phyloP scores from a whole-genome alignment of 2,329 filamentous ascomycete species.

The Verticillium klebahnii region DNA sequence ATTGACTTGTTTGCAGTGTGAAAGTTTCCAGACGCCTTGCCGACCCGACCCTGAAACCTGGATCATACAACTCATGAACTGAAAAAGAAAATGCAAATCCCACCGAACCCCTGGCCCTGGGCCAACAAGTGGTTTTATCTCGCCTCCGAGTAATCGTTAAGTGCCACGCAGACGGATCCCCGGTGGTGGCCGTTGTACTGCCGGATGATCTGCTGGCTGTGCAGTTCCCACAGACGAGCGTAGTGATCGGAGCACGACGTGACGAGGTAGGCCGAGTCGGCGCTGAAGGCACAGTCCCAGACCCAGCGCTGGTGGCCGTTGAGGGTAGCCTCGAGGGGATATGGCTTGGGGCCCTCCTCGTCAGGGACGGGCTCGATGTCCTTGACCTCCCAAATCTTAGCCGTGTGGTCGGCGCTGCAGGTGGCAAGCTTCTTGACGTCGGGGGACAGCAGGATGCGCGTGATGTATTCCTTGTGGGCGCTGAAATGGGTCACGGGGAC shows the following conservation, averaged over 20 bases:
- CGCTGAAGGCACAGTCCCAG: constrained; percentile 94
- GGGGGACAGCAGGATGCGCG: constrained; percentile 82
- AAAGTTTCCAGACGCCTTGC: constrained; percentile 13
- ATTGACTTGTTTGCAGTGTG: not conserved
- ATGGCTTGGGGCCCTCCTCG: constrained; percentile 50
- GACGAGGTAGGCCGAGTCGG: constrained; percentile 87
- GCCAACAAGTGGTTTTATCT: constrained; percentile 22
- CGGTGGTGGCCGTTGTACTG: constrained; percentile 95
- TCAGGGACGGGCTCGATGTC: constrained; percentile 52
- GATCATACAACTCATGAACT: constrained; percentile 4
- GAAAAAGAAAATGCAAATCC: not conserved
- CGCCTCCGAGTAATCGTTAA: constrained; percentile 77
- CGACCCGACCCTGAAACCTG: constrained; percentile 8
- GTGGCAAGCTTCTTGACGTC: constrained; percentile 93
- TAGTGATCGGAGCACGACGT: constrained; percentile 94
- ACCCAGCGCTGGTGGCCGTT: constrained; percentile 94
- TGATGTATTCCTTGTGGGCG: constrained; percentile 90
- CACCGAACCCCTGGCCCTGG: not conserved
- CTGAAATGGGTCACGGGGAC: constrained; percentile 84
- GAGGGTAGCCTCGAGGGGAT: constrained; percentile 80
- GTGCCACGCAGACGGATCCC: constrained; percentile 84
- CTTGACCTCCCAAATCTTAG: constrained; percentile 89
- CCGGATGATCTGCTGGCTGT: constrained; percentile 81
- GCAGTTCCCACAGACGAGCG: constrained; percentile 83
- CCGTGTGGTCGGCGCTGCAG: constrained; percentile 88